phyloP scores from a whole-genome alignment of 73 alveolate genomes.

The Stentor roeselii region DNA sequence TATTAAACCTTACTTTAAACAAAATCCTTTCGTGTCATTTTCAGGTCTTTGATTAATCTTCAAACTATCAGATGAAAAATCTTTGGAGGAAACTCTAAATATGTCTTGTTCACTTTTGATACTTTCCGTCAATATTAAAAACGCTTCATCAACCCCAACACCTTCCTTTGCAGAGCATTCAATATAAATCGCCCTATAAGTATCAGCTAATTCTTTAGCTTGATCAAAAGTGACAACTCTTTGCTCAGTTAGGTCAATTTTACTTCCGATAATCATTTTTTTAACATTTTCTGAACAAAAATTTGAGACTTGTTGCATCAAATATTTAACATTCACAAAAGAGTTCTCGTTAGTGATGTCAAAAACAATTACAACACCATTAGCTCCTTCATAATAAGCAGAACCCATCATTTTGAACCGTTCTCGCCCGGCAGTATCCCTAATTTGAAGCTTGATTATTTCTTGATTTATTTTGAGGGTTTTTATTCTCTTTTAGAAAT shows the following conservation, averaged over 20 bases:
- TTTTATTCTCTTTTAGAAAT: no score
- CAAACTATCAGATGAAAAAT: no score
- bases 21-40: no score
- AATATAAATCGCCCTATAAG: background rate
- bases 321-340: no score
- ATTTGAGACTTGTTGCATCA: background rate
- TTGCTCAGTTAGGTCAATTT: slow-evolving; percentile 61
- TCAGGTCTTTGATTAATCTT: no score
- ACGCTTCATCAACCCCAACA: background rate
- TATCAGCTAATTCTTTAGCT: slow-evolving; percentile 55
- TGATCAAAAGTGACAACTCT: slow-evolving; percentile 68
- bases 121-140: no score
- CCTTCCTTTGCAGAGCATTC: background rate
- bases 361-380: background rate
- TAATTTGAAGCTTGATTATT: slow-evolving; percentile 1
- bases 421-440: slow-evolving; percentile 23
- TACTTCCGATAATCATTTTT: slow-evolving; percentile 71
- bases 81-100: no score
- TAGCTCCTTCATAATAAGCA: slow-evolving; percentile 11
- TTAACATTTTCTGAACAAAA: slow-evolving; percentile 44
- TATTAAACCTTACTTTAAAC: no score
- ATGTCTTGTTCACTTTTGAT: no score
- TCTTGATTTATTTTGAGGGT: background rate
- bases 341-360: background rate
- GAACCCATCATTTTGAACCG: background rate